These are phyloP conservation scores for Fusarium clavum DNA, from an alignment of 2,329 filamentous ascomycete species.

Conservation along the genomic window DNA sequence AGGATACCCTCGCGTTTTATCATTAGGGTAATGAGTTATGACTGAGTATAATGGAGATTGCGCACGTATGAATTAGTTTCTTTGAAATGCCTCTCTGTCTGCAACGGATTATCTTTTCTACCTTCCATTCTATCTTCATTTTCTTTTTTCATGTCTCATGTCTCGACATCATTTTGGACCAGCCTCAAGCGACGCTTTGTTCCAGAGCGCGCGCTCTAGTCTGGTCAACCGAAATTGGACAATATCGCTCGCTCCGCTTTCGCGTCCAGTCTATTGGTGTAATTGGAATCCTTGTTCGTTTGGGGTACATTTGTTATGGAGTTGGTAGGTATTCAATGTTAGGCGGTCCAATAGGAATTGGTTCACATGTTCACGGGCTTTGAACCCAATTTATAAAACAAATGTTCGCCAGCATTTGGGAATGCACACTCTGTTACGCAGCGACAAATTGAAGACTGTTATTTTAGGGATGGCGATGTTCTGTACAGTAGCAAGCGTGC, in stretches of 20 bases:
- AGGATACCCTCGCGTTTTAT: not conserved
- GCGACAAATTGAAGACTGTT: not conserved
- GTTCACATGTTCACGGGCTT: too few species aligned
- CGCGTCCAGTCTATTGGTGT: not conserved
- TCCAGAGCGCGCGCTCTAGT: not conserved
- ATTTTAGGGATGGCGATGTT: too few species aligned
- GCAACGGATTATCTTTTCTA: too few species aligned
- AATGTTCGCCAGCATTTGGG: too few species aligned
- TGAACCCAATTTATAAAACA: too few species aligned
- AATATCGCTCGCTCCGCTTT: not conserved
- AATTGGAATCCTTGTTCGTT: not conserved
- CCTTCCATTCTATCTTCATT: too few species aligned
- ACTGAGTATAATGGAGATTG: accelerated
- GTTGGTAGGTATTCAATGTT: not conserved
- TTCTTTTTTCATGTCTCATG: too few species aligned
- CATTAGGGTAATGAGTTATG: not conserved
- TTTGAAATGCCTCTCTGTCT: accelerated
- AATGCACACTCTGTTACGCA: not conserved
- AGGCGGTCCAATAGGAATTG: not conserved
- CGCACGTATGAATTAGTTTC: accelerated
- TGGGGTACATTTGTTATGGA: not conserved
- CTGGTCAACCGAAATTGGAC: not conserved
- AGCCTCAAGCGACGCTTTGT: not conserved
- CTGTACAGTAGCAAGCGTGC: too few species aligned
- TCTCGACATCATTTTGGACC: not conserved